Evolutionary conservation across 345 rosid genomes (phyloP).

Genomic region (Bruguiera sexangula): DNA sequence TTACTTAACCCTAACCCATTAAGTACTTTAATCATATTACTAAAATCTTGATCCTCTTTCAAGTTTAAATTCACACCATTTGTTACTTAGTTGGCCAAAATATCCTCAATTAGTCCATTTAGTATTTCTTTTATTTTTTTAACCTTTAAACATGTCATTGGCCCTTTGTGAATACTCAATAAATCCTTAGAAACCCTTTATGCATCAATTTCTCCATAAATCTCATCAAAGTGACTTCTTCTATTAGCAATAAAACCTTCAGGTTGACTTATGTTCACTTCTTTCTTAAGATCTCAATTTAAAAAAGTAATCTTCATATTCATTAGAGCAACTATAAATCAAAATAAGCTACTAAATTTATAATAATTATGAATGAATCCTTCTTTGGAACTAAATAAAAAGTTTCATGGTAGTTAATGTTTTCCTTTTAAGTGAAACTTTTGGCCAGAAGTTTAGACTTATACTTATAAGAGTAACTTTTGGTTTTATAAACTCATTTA

Average conservation of each 20-base stretch:
- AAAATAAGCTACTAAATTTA: not conserved
- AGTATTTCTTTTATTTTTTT: no score
- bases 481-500: not conserved
- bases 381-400: not conserved
- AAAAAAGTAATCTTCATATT: not conserved
- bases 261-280: not conserved
- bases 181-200: no score
- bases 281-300: not conserved
- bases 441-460: not conserved
- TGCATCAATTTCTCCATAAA: no score
- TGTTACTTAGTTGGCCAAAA: no score
- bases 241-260: not conserved
- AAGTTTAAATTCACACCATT: no score
- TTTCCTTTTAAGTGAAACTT: not conserved
- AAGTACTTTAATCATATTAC: no score
- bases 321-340: not conserved
- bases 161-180: no score
- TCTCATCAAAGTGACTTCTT: not conserved
- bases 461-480: not conserved
- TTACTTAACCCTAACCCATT: no score
- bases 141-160: no score
- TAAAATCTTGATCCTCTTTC: no score
- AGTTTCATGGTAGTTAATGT: not conserved
- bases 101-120: no score
- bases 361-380: not conserved